A percentile compares a stretch with the other conserved stretches of the same genome.
phyloP scores from a whole-genome alignment of 1,284 basidiomycete species.

The Ceratobasidium sp. region DNA sequence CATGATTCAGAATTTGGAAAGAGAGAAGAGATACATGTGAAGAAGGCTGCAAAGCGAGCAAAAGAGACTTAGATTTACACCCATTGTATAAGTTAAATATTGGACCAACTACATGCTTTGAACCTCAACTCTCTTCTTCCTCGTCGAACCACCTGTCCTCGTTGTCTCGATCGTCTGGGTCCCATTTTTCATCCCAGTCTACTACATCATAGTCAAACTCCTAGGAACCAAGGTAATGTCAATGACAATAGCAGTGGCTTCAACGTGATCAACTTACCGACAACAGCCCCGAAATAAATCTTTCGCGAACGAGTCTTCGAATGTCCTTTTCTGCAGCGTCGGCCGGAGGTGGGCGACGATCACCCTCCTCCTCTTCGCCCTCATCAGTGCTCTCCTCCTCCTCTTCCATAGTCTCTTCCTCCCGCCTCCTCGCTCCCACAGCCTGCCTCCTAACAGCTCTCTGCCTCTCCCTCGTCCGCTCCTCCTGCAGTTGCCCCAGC shows the following conservation, averaged over 20 bases:
- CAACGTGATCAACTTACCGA: slow-evolving; percentile 62
- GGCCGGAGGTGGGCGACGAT: slow-evolving; percentile 56
- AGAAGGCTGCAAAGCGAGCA: slow-evolving; percentile 60
- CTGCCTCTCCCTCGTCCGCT: slow-evolving; percentile 72
- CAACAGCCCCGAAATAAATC: slow-evolving; percentile 78
- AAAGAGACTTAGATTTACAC: background rate
- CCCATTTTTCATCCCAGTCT: slow-evolving; percentile 80
- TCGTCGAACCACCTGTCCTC: slow-evolving; percentile 82
- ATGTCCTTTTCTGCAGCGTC: slow-evolving; percentile 49
- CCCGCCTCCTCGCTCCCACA: slow-evolving; percentile 60
- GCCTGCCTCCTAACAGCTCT: slow-evolving; percentile 60
- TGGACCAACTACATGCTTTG: background rate
- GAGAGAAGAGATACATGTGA: slow-evolving; percentile 80
- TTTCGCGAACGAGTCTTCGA: slow-evolving; percentile 64
- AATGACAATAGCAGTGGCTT: slow-evolving; percentile 13
- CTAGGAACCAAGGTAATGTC: slow-evolving; percentile 54
- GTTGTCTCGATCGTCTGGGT: slow-evolving; percentile 66
- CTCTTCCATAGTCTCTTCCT: slow-evolving; percentile 68
- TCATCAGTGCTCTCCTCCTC: slow-evolving; percentile 66
- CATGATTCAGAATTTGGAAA: slow-evolving; percentile 93
- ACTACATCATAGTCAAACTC: slow-evolving; percentile 73
- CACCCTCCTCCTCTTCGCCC: slow-evolving; percentile 50
- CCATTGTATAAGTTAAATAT: no score
- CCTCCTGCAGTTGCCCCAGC: slow-evolving; percentile 76
- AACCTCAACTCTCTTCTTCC: slow-evolving; percentile 61